These are phyloP conservation scores for Austroboletus rostrupii DNA, from an alignment of 1,284 basidiomycete species.

Conservation along the genomic window DNA sequence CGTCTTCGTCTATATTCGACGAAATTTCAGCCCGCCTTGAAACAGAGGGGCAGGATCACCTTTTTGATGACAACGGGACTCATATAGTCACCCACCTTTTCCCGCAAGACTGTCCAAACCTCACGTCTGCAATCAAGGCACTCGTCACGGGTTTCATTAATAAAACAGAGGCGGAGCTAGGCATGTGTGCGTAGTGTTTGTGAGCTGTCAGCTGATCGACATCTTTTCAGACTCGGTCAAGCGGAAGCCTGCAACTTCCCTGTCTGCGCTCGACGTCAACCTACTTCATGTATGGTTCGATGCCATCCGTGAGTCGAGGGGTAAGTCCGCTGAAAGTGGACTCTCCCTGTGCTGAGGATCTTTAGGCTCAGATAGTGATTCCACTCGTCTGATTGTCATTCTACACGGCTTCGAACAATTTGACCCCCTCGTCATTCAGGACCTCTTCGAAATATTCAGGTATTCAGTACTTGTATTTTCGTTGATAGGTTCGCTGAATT, in stretches of 20 bases:
- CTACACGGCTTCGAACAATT: conserved; percentile 71
- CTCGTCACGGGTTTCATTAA: conserved; percentile 54
- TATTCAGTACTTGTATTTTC: conserved; percentile 19
- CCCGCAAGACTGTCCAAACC: conserved; percentile 53
- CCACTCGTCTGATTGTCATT: conserved; percentile 46
- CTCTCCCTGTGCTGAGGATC: conserved; percentile 5
- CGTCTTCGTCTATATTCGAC: conserved; percentile 39
- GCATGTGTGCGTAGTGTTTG: conserved; percentile 19
- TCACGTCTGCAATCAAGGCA: conserved; percentile 51
- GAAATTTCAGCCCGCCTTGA: conserved; percentile 40
- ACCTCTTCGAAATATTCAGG: conserved; percentile 70
- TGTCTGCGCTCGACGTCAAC: conserved; percentile 59
- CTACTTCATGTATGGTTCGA: conserved; percentile 57
- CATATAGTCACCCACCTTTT: conserved; percentile 48
- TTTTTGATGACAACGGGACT: conserved; percentile 26
- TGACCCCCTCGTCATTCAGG: conserved; percentile 54
- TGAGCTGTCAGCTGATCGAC: conserved; percentile 6
- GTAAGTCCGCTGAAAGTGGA: conserved; percentile 21
- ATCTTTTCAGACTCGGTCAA: conserved; percentile 28
- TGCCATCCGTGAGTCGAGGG: conserved; percentile 34
- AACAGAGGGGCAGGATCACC: conserved; percentile 19
- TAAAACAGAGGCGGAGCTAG: conserved; percentile 28
- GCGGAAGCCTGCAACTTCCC: conserved; percentile 44
- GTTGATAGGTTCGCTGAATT: conserved; percentile 1
- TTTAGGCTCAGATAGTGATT: conserved; percentile 14